Evolutionary conservation across 202 grass and related monocot genomes (phyloP), one percentile per base, ranked within the genome.

Genomic region (Miscanthus sacchariflorus): DNA sequence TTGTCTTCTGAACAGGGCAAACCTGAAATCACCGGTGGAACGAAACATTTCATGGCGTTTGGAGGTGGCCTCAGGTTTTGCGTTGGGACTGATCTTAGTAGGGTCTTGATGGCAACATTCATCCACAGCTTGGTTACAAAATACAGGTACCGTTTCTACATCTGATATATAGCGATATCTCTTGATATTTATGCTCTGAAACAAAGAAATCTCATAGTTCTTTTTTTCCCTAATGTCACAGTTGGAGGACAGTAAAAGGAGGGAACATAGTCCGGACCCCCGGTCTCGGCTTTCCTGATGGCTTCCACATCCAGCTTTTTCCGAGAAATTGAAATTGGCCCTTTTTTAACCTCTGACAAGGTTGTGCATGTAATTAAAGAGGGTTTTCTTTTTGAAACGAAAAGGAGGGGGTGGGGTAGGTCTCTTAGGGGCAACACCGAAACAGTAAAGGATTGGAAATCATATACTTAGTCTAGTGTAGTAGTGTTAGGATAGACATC

Each of bases 21-120:
- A 42, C 91, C 91, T 77, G 91, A 98, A 74, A 88, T 98, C 77
- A 88, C 82, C 12, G 91, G 95, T 28, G 95, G 93, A 52, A 93
- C 95, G 12, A 98, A 92, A 77, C 87, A 95, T 72, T 98, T 95
- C 84, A 91, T 98, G 93, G 95, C 93, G 5, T 95, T 98, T 70
- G 95, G 95, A 84, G 95, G 90, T 10, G 95, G 95, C 13, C 74
- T 95, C 56, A 87, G 95, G 43, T 98, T 93, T 70, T 98, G 95
- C 44, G 93, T 98, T 4, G 95, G 95, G 13, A 86, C 95, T 21
- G 91, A 98, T 83, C 84, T 98, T 78, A 95, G 85, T 88, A 88
- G 81, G 81, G 59, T 92, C 49, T 83, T 95, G 77, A 98, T 98
- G 95, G 80, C 93, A 69, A 90, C 90, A 68, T 98, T 98, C 88